These are phyloP conservation scores for Paraurostyla sp. DNA, from an alignment of 73 alveolate species.

Conservation along the genomic window DNA sequence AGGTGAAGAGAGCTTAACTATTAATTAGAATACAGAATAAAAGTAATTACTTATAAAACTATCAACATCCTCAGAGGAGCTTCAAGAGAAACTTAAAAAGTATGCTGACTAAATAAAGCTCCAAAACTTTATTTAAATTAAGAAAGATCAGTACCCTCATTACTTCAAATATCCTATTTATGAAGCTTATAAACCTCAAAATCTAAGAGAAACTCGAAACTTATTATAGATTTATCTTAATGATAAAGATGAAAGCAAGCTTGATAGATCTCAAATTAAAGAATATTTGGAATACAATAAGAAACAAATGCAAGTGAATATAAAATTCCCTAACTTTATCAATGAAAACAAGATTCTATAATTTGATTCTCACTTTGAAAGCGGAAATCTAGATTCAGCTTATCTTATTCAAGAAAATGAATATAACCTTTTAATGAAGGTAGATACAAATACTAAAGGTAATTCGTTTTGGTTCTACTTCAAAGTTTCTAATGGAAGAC, in stretches of 20 bases:
- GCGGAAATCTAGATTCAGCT: slow-evolving; percentile 76
- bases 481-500: slow-evolving; percentile 82
- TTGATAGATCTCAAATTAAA: neutral
- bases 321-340: slow-evolving; percentile 23
- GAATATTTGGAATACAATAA: neutral
- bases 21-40: neutral
- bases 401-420: slow-evolving; percentile 51
- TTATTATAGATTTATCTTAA: neutral
- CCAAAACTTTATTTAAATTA: neutral
- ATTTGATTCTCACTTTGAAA: slow-evolving; percentile 75
- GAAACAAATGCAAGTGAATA: neutral
- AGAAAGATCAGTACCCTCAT: slow-evolving; percentile 6
- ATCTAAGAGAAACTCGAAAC: slow-evolving; percentile 31
- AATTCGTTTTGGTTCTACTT: slow-evolving; percentile 97
- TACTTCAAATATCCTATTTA: slow-evolving; percentile 51
- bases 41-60: neutral
- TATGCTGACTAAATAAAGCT: slow-evolving; percentile 43
- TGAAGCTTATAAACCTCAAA: slow-evolving; percentile 53
- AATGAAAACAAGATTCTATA: slow-evolving; percentile 2
- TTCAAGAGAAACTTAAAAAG: slow-evolving; percentile 3
- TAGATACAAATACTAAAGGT: slow-evolving; percentile 95
- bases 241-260: neutral
- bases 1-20: neutral
- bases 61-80: slow-evolving; percentile 8
- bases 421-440: slow-evolving; percentile 81